Conservation (phyloP, 768 basidiomycete species). For the Pholiota conissans region DNA sequence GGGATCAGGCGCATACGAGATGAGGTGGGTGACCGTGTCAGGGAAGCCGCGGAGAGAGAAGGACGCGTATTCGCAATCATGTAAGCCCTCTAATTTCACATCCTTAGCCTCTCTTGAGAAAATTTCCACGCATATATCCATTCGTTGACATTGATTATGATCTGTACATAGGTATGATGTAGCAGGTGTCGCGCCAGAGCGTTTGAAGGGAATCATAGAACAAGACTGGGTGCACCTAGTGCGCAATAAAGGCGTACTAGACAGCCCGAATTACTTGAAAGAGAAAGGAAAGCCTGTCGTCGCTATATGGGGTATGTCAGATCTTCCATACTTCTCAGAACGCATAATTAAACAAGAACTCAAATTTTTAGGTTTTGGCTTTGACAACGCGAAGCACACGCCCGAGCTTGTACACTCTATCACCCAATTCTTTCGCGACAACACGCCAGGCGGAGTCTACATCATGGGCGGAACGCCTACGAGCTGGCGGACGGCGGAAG, state of each 20-base stretch:
- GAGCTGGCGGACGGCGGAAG: slow-evolving; percentile 71
- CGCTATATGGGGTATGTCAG: slow-evolving; percentile 62
- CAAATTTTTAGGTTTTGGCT: slow-evolving; percentile 60
- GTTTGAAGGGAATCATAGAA: slow-evolving; percentile 65
- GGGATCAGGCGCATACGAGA: slow-evolving; percentile 67
- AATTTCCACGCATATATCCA: not conserved
- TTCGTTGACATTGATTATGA: not conserved
- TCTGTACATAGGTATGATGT: slow-evolving; percentile 70
- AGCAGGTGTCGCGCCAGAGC: slow-evolving; percentile 70
- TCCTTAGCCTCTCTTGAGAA: not conserved
- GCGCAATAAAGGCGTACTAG: slow-evolving; percentile 56
- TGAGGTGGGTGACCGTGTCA: slow-evolving; percentile 70
- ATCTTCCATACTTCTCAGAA: not conserved
- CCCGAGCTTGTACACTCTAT: slow-evolving; percentile 59
- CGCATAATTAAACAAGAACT: no score
- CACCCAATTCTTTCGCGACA: slow-evolving; percentile 54
- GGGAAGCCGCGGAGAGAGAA: slow-evolving; percentile 77
- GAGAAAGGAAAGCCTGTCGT: slow-evolving; percentile 73
- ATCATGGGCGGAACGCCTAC: slow-evolving; percentile 71
- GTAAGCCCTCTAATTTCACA: slow-evolving; percentile 38
- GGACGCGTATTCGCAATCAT: slow-evolving; percentile 85
- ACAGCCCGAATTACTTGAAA: slow-evolving; percentile 71
- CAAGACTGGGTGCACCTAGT: slow-evolving; percentile 77
- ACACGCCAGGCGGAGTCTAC: slow-evolving; percentile 73
- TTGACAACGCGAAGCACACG: slow-evolving; percentile 59